Evolutionary conservation across 2,329 filamentous ascomycete species (phyloP), one percentile per base, ranked within the genome.

Genomic region (Pseudocercospora pini-densiflorae): DNA sequence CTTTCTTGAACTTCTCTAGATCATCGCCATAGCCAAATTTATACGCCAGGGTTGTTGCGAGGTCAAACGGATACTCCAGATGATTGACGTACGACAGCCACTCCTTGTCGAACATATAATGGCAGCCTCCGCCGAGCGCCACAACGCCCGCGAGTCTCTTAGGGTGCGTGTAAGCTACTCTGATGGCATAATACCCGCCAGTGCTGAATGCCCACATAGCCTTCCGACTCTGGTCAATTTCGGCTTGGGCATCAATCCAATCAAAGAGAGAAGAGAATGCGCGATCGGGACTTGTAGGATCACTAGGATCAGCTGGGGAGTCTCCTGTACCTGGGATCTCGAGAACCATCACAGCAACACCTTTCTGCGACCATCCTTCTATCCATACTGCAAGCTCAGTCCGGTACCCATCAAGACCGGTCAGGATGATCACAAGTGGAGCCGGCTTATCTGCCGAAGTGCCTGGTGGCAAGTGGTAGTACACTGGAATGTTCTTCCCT

Each of bases 241-340:
- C 77, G 0, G 78, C 68, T 68, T 86, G 84, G 45, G 73, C 67
- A 27, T 78, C 82, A 14, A 87, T 72, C 85, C 85, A 88, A 70
- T 85, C 84, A 51, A 88, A 81, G 31, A 89, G 72, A 62, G 81
- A 85, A 2, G 75, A 80, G 80, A 83, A 88, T 29, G 86, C 79
- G 0, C 86, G 80, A 67, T 89, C 87, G 0, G 86, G 83, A 14
- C 80, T 82, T 1, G 72, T 79, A 0, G 81, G 80, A 61, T 87
- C 85, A 0, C 71, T 76, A 0, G 83, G 74, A 1, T 74, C 72
- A 0, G 84, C 85, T 8, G 86, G 85, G 65, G 82, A 86, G 74
- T 88, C 86, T 21, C 85, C 86, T 1, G 86, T 88, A 1, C 86
- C 86, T 0, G 86, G 86, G 61, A 88, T 87, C 74, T 88, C 86